Conservation (phyloP, 345 rosid species). For the Boechera stricta region DNA sequence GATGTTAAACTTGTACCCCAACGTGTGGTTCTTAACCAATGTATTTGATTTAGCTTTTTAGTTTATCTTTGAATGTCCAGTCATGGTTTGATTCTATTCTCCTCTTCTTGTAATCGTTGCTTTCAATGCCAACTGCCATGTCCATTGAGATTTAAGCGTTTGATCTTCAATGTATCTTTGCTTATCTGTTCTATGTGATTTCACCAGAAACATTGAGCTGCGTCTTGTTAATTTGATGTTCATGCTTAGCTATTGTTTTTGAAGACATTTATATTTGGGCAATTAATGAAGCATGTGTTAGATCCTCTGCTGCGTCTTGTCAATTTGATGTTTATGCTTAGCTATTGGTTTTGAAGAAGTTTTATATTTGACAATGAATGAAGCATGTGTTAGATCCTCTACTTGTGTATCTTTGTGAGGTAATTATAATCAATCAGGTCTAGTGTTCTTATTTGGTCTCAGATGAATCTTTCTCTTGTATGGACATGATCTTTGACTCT, state of each 20-base stretch:
- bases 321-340: slow-evolving; percentile 7
- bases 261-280: neutral
- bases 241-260: slow-evolving; percentile 1
- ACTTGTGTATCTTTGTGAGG: neutral
- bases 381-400: slow-evolving; percentile 17
- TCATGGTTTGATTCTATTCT: neutral
- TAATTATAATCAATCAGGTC: neutral
- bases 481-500: neutral
- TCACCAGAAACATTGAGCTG: neutral
- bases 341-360: too few species aligned
- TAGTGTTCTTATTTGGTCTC: slow-evolving; percentile 10
- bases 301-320: slow-evolving; percentile 8
- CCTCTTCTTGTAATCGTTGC: neutral
- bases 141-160: slow-evolving; percentile 10
- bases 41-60: slow-evolving; percentile 2
- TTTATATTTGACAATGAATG: neutral
- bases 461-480: slow-evolving; percentile 14
- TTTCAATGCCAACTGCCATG: neutral
- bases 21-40: slow-evolving; percentile 6
- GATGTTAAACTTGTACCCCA: neutral
- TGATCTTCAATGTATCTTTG: slow-evolving; percentile 1
- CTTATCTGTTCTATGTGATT: neutral
- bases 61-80: neutral
- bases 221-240: neutral
- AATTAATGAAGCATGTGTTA: slow-evolving; percentile 16